Percentiles rank a stretch among this genome's conserved stretches.
phyloP scores from a whole-genome alignment of 2,329 filamentous ascomycete species.

The Pseudogymnoascus sp. region DNA sequence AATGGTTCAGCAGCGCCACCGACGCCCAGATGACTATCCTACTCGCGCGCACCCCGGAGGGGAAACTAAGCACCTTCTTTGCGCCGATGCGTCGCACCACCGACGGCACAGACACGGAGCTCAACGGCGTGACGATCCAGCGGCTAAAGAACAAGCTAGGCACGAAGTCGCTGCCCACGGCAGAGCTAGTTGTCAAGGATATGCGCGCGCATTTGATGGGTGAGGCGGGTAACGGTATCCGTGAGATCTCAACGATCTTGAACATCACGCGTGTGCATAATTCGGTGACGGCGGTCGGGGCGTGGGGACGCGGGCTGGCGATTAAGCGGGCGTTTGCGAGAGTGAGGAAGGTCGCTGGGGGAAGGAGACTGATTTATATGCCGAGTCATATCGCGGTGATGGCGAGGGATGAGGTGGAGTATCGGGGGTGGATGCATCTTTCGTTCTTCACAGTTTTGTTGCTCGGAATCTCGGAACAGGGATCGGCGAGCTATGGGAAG shows the following conservation, averaged over 20 bases:
- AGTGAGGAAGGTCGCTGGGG: conserved; percentile 46
- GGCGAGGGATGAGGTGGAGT: conserved; percentile 47
- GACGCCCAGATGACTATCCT: conserved; percentile 58
- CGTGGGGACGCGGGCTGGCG: conserved; percentile 48
- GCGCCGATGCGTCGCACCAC: conserved; percentile 49
- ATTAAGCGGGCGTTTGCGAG: conserved; percentile 51
- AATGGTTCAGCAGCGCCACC: conserved; percentile 64
- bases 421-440: conserved; percentile 50
- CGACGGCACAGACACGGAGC: conserved; percentile 30
- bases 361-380: conserved; percentile 41
- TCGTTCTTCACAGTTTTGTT: conserved; percentile 46
- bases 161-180: conserved; percentile 62
- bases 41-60: conserved; percentile 50
- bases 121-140: conserved; percentile 63
- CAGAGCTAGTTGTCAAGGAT: conserved; percentile 59
- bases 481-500: conserved; percentile 21
- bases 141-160: conserved; percentile 68
- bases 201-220: conserved; percentile 62
- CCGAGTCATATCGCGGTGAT: conserved; percentile 52
- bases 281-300: conserved; percentile 44
- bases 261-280: conserved; percentile 60
- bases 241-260: conserved; percentile 60
- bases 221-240: conserved; percentile 56
- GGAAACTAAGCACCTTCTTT: conserved; percentile 54
- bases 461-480: conserved; percentile 48